A percentile compares a stretch with the other conserved stretches of the same genome.
Conservation (phyloP, 257 asterid genomes). For the Ilex asprella region DNA sequence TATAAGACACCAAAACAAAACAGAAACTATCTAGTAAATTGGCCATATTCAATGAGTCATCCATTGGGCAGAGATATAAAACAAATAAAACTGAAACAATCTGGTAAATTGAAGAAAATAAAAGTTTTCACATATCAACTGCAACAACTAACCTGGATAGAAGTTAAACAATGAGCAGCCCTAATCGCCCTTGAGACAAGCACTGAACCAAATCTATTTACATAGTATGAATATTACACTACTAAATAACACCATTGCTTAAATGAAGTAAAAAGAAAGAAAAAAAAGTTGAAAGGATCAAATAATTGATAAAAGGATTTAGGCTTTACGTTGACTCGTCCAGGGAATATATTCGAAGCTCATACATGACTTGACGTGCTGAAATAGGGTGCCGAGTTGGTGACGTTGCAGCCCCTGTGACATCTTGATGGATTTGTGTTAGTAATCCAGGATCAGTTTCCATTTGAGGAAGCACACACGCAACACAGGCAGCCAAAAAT, state of each 20-base stretch:
- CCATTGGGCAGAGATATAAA: not conserved
- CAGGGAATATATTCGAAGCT: constrained; percentile 2
- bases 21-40: not conserved
- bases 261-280: not conserved
- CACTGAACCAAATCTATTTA: not conserved
- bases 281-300: not conserved
- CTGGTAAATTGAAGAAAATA: not conserved
- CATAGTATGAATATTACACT: not conserved
- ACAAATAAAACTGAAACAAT: not conserved
- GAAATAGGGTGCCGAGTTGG: not conserved
- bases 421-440: not conserved
- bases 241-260: not conserved
- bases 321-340: constrained; percentile 2
- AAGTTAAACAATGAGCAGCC: constrained; percentile 3
- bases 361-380: not conserved
- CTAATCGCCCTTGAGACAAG: not conserved
- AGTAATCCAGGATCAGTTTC: constrained; percentile 2
- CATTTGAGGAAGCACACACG: constrained; percentile 2
- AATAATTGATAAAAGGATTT: not conserved
- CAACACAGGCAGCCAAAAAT: constrained; percentile 4
- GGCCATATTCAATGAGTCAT: no score
- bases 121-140: not conserved
- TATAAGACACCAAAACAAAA: not conserved
- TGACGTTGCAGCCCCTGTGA: not conserved
- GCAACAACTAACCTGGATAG: not conserved